A percentile compares a stretch with the other conserved stretches of the same genome.
Evolutionary conservation across 371 early-diverging fungal genomes (phyloP).

Genomic region (Dinochytrium kinnereticum): DNA sequence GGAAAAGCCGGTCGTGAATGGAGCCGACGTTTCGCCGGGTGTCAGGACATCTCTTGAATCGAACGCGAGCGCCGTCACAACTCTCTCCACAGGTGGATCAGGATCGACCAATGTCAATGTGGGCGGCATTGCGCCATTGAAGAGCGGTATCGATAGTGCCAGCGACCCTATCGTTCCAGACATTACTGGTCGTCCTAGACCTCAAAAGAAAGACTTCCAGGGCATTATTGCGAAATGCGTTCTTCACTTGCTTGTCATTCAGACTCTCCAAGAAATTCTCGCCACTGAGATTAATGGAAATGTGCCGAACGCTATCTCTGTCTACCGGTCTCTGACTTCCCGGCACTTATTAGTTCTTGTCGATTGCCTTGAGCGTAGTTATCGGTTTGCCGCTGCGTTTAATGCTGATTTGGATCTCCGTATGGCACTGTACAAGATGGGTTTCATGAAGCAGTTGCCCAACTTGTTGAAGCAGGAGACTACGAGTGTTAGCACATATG

Average conservation of each 20-base stretch:
- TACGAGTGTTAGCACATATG: constrained; percentile 60
- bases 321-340: constrained; percentile 66
- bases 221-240: constrained; percentile 79
- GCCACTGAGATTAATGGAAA: constrained; percentile 45
- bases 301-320: constrained; percentile 23
- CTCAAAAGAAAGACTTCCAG: constrained; percentile 72
- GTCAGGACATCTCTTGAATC: constrained; percentile 15
- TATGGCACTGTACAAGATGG: constrained; percentile 75
- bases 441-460: constrained; percentile 91
- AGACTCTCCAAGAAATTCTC: constrained; percentile 74
- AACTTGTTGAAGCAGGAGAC: constrained; percentile 83
- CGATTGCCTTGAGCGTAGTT: constrained; percentile 81
- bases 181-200: constrained; percentile 43
- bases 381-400: constrained; percentile 81
- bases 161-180: constrained; percentile 24
- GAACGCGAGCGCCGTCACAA: constrained; percentile 4
- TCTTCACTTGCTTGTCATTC: constrained; percentile 76
- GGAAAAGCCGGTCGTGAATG: not conserved
- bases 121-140: constrained; percentile 16
- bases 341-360: constrained; percentile 69
- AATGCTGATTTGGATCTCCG: constrained; percentile 81
- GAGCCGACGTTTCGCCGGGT: not conserved
- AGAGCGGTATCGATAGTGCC: not conserved
- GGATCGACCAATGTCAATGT: constrained; percentile 8
- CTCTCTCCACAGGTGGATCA: constrained; percentile 7